Conservation (phyloP, 495 filamentous ascomycete genomes). For the Clavariopsis aquatica region DNA sequence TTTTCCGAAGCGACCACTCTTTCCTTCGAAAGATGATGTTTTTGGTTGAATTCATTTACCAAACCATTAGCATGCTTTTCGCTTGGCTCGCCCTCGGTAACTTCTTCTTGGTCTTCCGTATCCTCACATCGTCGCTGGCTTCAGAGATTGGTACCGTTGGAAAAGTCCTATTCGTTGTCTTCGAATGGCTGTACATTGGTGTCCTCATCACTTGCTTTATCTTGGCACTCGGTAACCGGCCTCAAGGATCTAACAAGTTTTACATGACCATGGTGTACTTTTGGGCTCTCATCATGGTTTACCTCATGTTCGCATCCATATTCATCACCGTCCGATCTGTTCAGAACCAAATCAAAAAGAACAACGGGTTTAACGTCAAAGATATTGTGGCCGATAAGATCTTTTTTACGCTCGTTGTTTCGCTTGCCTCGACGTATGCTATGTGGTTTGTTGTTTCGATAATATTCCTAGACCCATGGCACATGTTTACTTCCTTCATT, state of each 20-base stretch:
- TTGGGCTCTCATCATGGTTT: constrained; percentile 94
- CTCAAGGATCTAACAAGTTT: constrained; percentile 87
- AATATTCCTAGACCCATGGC: constrained; percentile 98
- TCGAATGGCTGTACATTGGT: constrained; percentile 94
- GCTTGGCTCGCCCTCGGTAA: constrained; percentile 99
- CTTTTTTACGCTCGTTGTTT: constrained; percentile 93
- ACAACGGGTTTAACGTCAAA: constrained; percentile 59
- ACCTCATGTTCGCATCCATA: constrained; percentile 90
- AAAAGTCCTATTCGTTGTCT: constrained; percentile 78
- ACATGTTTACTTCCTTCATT: constrained; percentile 94
- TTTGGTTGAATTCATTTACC: constrained; percentile 88
- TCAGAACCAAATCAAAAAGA: constrained; percentile 57
- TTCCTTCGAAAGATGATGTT: constrained; percentile 85
- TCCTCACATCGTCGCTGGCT: constrained; percentile 84
- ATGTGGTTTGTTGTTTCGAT: constrained; percentile 92
- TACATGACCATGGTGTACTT: constrained; percentile 98
- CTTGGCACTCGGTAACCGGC: constrained; percentile 89
- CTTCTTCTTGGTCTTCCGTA: constrained; percentile 99
- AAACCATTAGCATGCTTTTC: constrained; percentile 95
- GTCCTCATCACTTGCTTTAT: constrained; percentile 94
- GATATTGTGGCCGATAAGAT: constrained; percentile 81
- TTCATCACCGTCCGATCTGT: constrained; percentile 93
- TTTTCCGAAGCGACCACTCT: constrained; percentile 89
- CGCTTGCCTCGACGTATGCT: constrained; percentile 85
- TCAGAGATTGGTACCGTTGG: constrained; percentile 68